Conservation (phyloP, 2,329 filamentous ascomycete genomes). For the Botrytis medusae region DNA sequence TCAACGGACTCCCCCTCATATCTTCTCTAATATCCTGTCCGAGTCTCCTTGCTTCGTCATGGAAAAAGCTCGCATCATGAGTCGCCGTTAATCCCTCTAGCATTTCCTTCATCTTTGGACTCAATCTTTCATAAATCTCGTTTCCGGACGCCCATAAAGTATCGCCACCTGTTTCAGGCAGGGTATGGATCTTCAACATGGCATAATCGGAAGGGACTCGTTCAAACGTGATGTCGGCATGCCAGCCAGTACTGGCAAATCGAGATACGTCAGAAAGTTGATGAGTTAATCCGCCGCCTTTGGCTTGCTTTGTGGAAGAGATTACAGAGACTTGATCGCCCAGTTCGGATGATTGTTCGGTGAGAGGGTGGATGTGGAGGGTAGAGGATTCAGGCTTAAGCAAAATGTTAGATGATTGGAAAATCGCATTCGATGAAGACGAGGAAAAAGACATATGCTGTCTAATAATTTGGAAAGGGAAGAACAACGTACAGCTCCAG, state of each 20-base stretch:
- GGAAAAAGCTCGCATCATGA: slow-evolving; percentile 51
- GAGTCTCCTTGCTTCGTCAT: slow-evolving; percentile 49
- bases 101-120: slow-evolving; percentile 48
- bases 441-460: background rate
- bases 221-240: slow-evolving; percentile 56
- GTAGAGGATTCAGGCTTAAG: slow-evolving; percentile 42
- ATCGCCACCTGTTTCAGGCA: slow-evolving; percentile 50
- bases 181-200: slow-evolving; percentile 50
- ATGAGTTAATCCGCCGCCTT: slow-evolving; percentile 44
- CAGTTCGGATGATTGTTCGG: slow-evolving; percentile 51
- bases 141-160: slow-evolving; percentile 51
- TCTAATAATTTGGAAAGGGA: background rate
- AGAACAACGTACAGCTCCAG: slow-evolving; percentile 20
- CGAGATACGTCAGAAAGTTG: slow-evolving; percentile 51
- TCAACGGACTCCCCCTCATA: slow-evolving; percentile 47
- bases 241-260: slow-evolving; percentile 51
- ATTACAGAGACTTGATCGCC: slow-evolving; percentile 58
- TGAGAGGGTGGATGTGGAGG: slow-evolving; percentile 56
- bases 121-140: slow-evolving; percentile 57
- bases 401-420: background rate
- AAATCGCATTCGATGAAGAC: background rate
- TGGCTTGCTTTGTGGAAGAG: slow-evolving; percentile 45
- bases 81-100: slow-evolving; percentile 52
- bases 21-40: slow-evolving; percentile 43
- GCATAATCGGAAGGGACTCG: slow-evolving; percentile 54